phyloP scores from a whole-genome alignment of 1,284 basidiomycete species.

The Termitomyces sp. region DNA sequence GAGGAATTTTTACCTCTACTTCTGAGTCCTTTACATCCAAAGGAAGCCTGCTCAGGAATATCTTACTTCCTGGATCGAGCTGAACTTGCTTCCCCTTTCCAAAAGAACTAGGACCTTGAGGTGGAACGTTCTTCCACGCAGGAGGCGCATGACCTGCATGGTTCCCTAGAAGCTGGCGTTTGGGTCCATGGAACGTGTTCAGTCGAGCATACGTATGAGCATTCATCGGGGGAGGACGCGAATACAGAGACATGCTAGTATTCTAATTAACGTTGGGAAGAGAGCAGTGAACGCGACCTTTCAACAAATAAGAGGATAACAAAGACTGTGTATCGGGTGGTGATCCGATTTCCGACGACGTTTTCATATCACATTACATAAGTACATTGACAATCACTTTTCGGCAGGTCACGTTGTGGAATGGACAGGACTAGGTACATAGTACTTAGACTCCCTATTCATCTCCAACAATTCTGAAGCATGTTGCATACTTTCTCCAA shows the following conservation, averaged over 20 bases:
- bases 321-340: neutral
- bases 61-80: slow-evolving; percentile 52
- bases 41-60: slow-evolving; percentile 65
- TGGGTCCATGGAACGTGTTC: slow-evolving; percentile 45
- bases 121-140: slow-evolving; percentile 45
- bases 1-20: slow-evolving; percentile 48
- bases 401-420: too few relatives aligned
- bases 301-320: slow-evolving; percentile 1
- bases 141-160: slow-evolving; percentile 49
- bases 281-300: neutral
- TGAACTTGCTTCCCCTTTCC: slow-evolving; percentile 29
- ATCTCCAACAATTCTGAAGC: too few relatives aligned
- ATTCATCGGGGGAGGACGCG: slow-evolving; percentile 11
- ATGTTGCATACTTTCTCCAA: too few relatives aligned
- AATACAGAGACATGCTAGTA: neutral
- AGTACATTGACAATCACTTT: too few relatives aligned
- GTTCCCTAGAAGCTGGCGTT: slow-evolving; percentile 54
- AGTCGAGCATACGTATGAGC: slow-evolving; percentile 30
- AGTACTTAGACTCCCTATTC: too few relatives aligned
- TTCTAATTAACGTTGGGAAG: neutral
- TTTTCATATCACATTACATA: too few relatives aligned
- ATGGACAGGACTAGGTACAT: too few relatives aligned
- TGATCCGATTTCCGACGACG: slow-evolving; percentile 4
- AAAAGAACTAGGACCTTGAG: slow-evolving; percentile 19
- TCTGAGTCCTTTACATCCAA: slow-evolving; percentile 63